Conservation (phyloP, 352 stramenopile genomes). For the Phytophthora boehmeriae region DNA sequence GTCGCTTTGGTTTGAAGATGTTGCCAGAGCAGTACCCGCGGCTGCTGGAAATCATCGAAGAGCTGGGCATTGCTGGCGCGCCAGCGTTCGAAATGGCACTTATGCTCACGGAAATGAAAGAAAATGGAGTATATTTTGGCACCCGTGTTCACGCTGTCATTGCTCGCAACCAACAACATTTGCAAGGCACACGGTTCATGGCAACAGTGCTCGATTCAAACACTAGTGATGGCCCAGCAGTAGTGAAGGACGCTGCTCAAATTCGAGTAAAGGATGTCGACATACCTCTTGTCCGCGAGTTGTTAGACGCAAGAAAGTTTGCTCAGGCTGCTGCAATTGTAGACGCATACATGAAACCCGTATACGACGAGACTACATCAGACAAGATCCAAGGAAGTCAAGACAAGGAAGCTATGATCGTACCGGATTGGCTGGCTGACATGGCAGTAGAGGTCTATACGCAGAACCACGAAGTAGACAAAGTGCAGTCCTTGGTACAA, state of each 20-base stretch:
- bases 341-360: conserved; percentile 27
- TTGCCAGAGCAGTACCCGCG: conserved; percentile 44
- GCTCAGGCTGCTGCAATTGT: conserved; percentile 41
- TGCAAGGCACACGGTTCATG: conserved; percentile 37
- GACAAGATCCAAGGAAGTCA: conserved; percentile 13
- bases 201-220: conserved; percentile 7
- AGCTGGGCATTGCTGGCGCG: conserved; percentile 29
- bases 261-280: conserved; percentile 29
- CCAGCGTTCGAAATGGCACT: conserved; percentile 36
- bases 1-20: conserved; percentile 53
- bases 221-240: neutral
- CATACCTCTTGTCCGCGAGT: conserved; percentile 24
- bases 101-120: conserved; percentile 53
- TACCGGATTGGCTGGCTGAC: conserved; percentile 40
- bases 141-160: conserved; percentile 36
- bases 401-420: conserved; percentile 17
- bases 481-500: conserved; percentile 51
- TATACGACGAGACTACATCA: conserved; percentile 24
- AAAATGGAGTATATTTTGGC: conserved; percentile 31
- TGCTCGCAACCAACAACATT: conserved; percentile 39
- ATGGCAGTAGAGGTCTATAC: conserved; percentile 47
- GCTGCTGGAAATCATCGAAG: conserved; percentile 54
- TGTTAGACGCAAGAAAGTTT: conserved; percentile 39
- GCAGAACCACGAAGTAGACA: conserved; percentile 44
- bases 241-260: neutral